Percentiles rank a stretch among this genome's conserved stretches.
phyloP scores from a whole-genome alignment of 305 asterid species.

The Caryopteris hybrid region DNA sequence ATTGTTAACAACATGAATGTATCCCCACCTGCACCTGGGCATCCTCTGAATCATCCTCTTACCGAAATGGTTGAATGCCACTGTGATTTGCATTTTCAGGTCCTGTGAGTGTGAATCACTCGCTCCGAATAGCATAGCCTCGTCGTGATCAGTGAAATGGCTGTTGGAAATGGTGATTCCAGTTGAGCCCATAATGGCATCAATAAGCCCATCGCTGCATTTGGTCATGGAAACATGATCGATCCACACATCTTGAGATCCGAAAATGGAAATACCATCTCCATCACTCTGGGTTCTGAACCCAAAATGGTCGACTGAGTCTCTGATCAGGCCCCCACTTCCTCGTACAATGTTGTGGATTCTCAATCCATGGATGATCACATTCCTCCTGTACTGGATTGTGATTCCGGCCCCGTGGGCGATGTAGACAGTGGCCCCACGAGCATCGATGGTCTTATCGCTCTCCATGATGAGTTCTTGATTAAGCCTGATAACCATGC shows the following conservation, averaged over 20 bases:
- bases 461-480: constrained; percentile 51
- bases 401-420: constrained; percentile 59
- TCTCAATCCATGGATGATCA: constrained; percentile 57
- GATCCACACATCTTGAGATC: constrained; percentile 54
- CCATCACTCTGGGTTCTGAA: constrained; percentile 53
- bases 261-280: constrained; percentile 61
- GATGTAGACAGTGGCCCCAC: constrained; percentile 51
- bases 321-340: constrained; percentile 49
- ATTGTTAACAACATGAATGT: constrained; percentile 72
- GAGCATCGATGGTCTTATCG: constrained; percentile 70
- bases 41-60: constrained; percentile 74
- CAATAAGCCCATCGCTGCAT: constrained; percentile 55
- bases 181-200: constrained; percentile 51
- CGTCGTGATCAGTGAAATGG: too few species aligned
- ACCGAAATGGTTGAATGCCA: too few species aligned
- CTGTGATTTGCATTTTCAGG: constrained; percentile 62
- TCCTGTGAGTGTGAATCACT: constrained; percentile 41
- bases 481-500: too few species aligned
- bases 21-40: constrained; percentile 73
- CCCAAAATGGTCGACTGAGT: constrained; percentile 46
- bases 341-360: constrained; percentile 39
- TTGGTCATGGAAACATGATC: constrained; percentile 64
- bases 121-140: constrained; percentile 61
- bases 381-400: constrained; percentile 45
- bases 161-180: constrained; percentile 59